Conservation (phyloP, 345 rosid species). For the Salix arbutifolia region DNA sequence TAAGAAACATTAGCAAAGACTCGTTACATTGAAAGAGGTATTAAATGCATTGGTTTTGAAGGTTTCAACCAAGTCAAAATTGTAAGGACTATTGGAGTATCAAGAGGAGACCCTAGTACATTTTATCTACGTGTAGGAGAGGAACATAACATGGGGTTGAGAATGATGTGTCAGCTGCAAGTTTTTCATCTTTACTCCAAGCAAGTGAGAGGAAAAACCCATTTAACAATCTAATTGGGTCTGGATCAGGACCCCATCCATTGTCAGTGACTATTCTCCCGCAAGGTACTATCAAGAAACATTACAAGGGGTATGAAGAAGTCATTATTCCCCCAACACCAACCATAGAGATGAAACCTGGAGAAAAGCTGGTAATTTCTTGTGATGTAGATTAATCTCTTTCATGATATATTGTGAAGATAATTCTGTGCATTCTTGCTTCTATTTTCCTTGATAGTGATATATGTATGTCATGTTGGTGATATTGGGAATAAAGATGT, state of each 20-base stretch:
- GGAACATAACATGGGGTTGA: slow-evolving; percentile 67
- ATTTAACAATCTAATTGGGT: slow-evolving; percentile 64
- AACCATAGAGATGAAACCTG: slow-evolving; percentile 83
- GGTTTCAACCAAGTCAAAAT: no score
- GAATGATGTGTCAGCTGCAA: slow-evolving; percentile 53
- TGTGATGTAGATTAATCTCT: background rate
- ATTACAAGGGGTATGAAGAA: slow-evolving; percentile 87
- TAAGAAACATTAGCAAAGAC: no score
- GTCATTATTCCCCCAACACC: slow-evolving; percentile 87
- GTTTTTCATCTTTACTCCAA: slow-evolving; percentile 82
- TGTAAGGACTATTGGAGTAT: no score
- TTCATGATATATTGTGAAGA: background rate
- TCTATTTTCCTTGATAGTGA: background rate
- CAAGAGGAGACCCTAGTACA: no score
- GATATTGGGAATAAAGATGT: background rate
- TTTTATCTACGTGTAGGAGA: no score
- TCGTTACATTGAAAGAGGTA: no score
- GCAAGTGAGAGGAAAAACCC: slow-evolving; percentile 77
- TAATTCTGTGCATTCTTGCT: background rate
- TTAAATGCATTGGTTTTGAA: no score
- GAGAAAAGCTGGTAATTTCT: slow-evolving; percentile 84
- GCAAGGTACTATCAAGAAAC: slow-evolving; percentile 83
- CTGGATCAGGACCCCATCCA: slow-evolving; percentile 53
- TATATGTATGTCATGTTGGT: background rate
- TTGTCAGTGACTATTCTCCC: slow-evolving; percentile 73